Percentiles rank a stretch among this genome's conserved stretches.
These are phyloP conservation scores for Claviceps pazoutovae DNA, from an alignment of 2,329 filamentous ascomycete genomes.

Conservation along the genomic window DNA sequence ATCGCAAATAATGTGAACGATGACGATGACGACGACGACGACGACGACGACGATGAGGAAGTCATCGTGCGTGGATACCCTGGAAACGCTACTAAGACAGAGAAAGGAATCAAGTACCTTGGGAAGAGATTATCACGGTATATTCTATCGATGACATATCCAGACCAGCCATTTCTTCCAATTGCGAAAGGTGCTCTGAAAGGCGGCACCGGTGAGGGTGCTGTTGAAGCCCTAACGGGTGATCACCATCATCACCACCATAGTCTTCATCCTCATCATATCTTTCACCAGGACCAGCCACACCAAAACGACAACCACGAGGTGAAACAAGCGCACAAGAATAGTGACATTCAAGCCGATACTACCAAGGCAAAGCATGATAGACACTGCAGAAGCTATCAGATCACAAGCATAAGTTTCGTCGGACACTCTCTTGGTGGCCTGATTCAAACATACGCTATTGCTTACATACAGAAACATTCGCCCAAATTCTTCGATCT, in stretches of 20 bases:
- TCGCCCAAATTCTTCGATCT: constrained; percentile 79
- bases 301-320: constrained; percentile 26
- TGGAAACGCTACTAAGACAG: constrained; percentile 80
- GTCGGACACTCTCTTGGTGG: constrained; percentile 85
- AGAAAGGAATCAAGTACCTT: constrained; percentile 91
- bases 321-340: constrained; percentile 38
- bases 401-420: constrained; percentile 89
- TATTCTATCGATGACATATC: constrained; percentile 78
- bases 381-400: constrained; percentile 46
- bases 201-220: constrained; percentile 20
- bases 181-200: constrained; percentile 33
- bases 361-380: constrained; percentile 39
- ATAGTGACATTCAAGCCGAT: constrained; percentile 45
- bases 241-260: constrained; percentile 14
- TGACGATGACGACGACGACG: constrained; percentile 44
- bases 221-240: constrained; percentile 25
- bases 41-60: constrained; percentile 62
- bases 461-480: constrained; percentile 94
- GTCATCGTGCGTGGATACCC: constrained; percentile 82
- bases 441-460: constrained; percentile 80
- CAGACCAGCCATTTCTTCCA: constrained; percentile 79
- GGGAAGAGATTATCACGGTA: constrained; percentile 90
- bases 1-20: constrained; percentile 9
- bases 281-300: constrained; percentile 31
- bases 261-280: constrained; percentile 2